Conservation (phyloP, 306 rosid genomes). For the Oemleria cerasiformis region DNA sequence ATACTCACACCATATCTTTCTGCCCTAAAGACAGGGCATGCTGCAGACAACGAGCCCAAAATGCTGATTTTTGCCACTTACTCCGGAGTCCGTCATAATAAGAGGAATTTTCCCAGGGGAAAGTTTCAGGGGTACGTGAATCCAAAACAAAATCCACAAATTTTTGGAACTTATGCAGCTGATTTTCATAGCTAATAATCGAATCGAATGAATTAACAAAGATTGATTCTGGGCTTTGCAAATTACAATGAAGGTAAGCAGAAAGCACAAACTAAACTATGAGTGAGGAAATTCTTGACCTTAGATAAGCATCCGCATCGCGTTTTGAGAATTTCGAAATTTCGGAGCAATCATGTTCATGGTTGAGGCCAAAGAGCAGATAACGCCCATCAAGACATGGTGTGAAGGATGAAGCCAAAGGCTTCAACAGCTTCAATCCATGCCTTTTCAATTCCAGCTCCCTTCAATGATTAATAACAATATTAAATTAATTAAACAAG, state of each 20-base stretch:
- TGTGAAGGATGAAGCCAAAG: slow-evolving; percentile 65
- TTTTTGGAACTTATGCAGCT: slow-evolving; percentile 63
- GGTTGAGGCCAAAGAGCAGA: slow-evolving; percentile 63
- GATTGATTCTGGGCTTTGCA: not conserved
- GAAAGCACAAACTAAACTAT: not conserved
- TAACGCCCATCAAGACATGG: slow-evolving; percentile 72
- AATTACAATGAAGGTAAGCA: not conserved
- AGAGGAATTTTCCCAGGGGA: slow-evolving; percentile 40
- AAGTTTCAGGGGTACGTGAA: slow-evolving; percentile 65
- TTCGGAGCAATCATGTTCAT: slow-evolving; percentile 51
- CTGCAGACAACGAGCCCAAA: slow-evolving; percentile 62
- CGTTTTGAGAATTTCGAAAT: slow-evolving; percentile 62
- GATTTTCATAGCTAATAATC: slow-evolving; percentile 57
- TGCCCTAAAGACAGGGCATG: slow-evolving; percentile 61
- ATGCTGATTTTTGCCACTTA: slow-evolving; percentile 55
- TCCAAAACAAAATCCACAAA: slow-evolving; percentile 71
- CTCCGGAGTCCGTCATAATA: slow-evolving; percentile 47
- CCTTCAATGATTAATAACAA: slow-evolving; percentile 19
- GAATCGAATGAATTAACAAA: not conserved
- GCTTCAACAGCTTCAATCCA: slow-evolving; percentile 73
- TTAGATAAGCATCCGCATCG: slow-evolving; percentile 69
- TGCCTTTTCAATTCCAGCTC: slow-evolving; percentile 65
- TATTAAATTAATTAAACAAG: not conserved
- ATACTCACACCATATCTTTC: slow-evolving; percentile 60
- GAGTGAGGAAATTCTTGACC: slow-evolving; percentile 25